Evolutionary conservation across 2,329 filamentous ascomycete species (phyloP).

Genomic region (Tolypocladium sp.): DNA sequence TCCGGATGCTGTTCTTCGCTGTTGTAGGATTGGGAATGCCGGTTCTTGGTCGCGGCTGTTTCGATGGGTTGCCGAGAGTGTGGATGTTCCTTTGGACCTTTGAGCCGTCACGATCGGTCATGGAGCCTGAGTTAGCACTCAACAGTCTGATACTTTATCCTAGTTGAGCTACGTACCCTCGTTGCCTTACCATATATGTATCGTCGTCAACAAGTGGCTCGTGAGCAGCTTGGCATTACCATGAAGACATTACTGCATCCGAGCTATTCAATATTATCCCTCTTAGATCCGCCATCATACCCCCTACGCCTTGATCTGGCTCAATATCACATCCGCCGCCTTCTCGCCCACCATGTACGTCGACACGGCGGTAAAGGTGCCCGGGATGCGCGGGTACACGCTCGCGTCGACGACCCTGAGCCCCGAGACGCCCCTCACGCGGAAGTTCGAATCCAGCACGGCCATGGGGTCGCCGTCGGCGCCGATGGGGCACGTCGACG

Average conservation of each 20-base stretch:
- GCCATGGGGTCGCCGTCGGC: constrained; percentile 40
- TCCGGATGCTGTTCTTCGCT: background rate
- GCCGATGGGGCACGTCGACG: constrained; percentile 46
- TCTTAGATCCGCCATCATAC: background rate
- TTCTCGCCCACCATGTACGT: constrained; percentile 50
- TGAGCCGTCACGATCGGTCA: too few relatives aligned
- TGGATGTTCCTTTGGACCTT: too few relatives aligned
- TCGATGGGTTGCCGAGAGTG: too few relatives aligned
- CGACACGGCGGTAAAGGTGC: constrained; percentile 38
- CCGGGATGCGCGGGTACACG: constrained; percentile 39
- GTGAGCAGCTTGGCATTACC: too few relatives aligned
- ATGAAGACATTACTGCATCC: too few relatives aligned
- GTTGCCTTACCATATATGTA: too few relatives aligned
- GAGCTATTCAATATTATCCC: too few relatives aligned
- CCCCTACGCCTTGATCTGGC: background rate
- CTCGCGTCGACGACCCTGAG: constrained; percentile 51
- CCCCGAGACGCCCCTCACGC: constrained; percentile 41
- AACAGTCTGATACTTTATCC: too few relatives aligned
- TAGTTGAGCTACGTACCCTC: too few relatives aligned
- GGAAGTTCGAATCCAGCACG: constrained; percentile 45
- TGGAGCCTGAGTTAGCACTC: too few relatives aligned
- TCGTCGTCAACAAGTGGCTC: too few relatives aligned
- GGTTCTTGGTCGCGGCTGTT: background rate
- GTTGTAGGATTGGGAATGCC: background rate
- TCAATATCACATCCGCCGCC: constrained; percentile 24